Evolutionary conservation across 805 yeast genomes (phyloP), one percentile per base, ranked within the genome.

Genomic region (Kodamaea sagamina): DNA sequence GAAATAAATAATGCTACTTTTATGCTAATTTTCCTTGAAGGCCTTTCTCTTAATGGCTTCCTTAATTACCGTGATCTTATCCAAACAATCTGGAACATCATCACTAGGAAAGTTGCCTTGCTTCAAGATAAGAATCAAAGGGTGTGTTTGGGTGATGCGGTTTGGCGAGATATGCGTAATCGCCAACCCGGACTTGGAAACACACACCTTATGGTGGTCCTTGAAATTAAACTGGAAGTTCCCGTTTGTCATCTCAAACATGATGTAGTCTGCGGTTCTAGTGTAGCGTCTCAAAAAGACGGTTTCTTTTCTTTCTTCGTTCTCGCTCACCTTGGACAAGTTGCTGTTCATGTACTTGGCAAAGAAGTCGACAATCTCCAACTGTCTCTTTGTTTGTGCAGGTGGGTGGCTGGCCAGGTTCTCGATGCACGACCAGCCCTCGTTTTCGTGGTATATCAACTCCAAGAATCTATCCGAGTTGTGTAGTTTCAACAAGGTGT

Each of bases 181-280:
- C 35, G 80, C 79, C 47, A 77, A 74, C 16, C 96, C 97, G 43
- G 78, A 72, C 52, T 83, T 83, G 34, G 90, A 84, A 29, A 92
- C 62, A 46, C 95, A 82, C 43, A 90, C 68, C 66, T 93, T 93
- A 65, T 86, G 90, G 59, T 93, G 99, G 66, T 93, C 98, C 62
- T 85, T 85, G 68, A 93, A 93, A 67, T 93, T 93, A 70, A 90
- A 90, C 64, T 93, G 99, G 64, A 86, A 81, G 32, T 89, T 83
- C 15, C 96, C 97, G 59, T 89, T 88, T 58, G 95, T 87, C 70
- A 93, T 68, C 62, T 89, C 92, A 69, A 93, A 93, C 95, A 90
- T 86, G 43, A 90, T 88, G 61, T 79, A 88, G 49, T 81, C 83
- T 36, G 81, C 77, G 42, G 83, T 81, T 62, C 98, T 81, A 17